Base-by-base conservation (phyloP, 2,329 filamentous ascomycete genomes). In the Aspergillus fijiensis region DNA sequence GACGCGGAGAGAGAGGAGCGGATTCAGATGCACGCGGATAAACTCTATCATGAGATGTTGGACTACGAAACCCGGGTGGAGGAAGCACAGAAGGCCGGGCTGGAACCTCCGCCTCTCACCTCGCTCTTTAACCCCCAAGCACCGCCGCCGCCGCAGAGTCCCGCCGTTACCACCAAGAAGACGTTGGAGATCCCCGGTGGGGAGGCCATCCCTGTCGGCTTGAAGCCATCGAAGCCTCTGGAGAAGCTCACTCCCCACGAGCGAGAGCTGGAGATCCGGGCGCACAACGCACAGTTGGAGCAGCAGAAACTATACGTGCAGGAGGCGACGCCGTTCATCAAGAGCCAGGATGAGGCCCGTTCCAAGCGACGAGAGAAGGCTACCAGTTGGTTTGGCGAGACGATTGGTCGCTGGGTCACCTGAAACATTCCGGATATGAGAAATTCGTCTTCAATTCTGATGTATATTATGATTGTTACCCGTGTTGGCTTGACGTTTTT, bases 1-100 rank as follows among this genome's bases (percentile, higher is more conserved):
- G 80, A 88, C 9, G 79, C 83, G 0, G 83, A 87, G 31, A 84
- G 90, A 55, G 90, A 96, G 69, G 93, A 97, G 74, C 86, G 89
- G 67, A 92, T 99, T 63, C 95, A 98, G 77, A 91, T 98, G 88
- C 93, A 97, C 75, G 94, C 94, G 60, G 95, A 99, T 79, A 86
- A 86, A 64, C 82, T 99, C 47, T 99, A 92, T 76, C 90, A 94
- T 70, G 87, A 89, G 67, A 92, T 98, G 88, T 77, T 96, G 42
- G 84, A 86, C 62, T 92, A 96, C 73, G 94, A 99, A 76, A 82
- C 81, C 21, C 85, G 84, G 63, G 86, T 90, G n/a, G 86, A 89
- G 64, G 83, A 87, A 76, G 75, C 85, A 70, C 64, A 75, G 70
- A 69, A 79, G 69, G 69, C 77, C 45, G 76, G 77, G 25, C 55